Evolutionary conservation across 371 early-diverging fungal genomes (phyloP).

Genomic region (Lichtheimia ornata): DNA sequence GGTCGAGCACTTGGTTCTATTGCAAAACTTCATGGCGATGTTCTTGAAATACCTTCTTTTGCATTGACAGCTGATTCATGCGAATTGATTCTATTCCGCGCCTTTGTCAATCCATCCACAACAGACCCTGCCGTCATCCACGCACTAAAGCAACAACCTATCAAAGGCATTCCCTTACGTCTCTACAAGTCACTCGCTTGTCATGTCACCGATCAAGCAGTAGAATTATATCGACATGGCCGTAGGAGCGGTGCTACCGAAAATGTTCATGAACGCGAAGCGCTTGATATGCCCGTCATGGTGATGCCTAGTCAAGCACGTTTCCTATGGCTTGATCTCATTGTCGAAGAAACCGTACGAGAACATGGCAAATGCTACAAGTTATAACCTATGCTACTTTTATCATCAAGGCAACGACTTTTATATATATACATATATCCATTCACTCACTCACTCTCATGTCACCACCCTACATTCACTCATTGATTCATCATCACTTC

Average conservation of each 20-base stretch:
- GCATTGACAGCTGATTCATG: slow-evolving; percentile 27
- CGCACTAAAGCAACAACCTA: slow-evolving; percentile 34
- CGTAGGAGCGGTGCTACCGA: background rate
- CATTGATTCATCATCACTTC: too few relatives aligned
- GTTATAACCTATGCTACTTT: too few relatives aligned
- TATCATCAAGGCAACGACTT: too few relatives aligned
- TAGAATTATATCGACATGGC: slow-evolving; percentile 18
- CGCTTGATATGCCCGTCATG: slow-evolving; percentile 17
- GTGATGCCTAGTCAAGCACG: slow-evolving; percentile 30
- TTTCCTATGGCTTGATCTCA: slow-evolving; percentile 35
- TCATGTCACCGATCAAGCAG: slow-evolving; percentile 24
- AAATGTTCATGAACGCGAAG: background rate
- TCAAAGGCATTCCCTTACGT: slow-evolving; percentile 35
- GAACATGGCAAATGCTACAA: background rate
- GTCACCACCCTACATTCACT: too few relatives aligned
- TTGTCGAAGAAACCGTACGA: slow-evolving; percentile 25
- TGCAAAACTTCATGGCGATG: slow-evolving; percentile 30
- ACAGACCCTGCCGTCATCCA: slow-evolving; percentile 12
- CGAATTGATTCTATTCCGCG: slow-evolving; percentile 38
- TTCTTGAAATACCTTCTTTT: slow-evolving; percentile 41
- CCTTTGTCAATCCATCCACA: slow-evolving; percentile 10
- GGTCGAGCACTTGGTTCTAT: slow-evolving; percentile 20
- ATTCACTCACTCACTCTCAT: too few relatives aligned
- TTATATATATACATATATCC: too few relatives aligned
- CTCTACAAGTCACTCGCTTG: slow-evolving; percentile 25